These are phyloP conservation scores for Ophiosphaerella narmari DNA, from an alignment of 2,329 filamentous ascomycete species.

Conservation along the genomic window DNA sequence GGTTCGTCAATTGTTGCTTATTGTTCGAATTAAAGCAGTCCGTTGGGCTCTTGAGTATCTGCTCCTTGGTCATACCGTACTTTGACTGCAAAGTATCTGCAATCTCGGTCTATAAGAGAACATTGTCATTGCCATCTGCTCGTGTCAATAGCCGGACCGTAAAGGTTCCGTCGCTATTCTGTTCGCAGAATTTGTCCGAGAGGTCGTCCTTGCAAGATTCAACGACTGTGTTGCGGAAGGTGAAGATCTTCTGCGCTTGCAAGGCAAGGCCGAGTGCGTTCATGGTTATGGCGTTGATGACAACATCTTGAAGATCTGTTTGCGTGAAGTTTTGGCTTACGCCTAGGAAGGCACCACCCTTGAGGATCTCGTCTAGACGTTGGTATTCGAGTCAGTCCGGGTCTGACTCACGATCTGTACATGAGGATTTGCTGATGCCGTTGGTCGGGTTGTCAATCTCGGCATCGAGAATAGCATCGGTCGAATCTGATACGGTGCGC, in stretches of 20 bases:
- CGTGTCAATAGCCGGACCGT: neutral
- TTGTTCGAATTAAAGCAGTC: constrained; percentile 10
- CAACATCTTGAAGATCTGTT: constrained; percentile 1
- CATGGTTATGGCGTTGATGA: constrained; percentile 5
- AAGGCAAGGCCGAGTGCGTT: constrained; percentile 6
- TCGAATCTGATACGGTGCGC: neutral
- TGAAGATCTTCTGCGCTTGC: constrained; percentile 5
- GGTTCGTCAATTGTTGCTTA: constrained; percentile 8
- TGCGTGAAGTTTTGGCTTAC: constrained; percentile 12
- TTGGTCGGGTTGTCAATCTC: neutral
- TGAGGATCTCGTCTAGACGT: neutral
- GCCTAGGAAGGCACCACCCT: constrained; percentile 7
- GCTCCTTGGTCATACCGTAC: constrained; percentile 5
- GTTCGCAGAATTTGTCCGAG: neutral
- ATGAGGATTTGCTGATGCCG: neutral
- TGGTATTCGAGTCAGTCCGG: no score
- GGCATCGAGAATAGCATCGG: neutral
- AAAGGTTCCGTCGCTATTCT: neutral
- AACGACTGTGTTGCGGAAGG: neutral
- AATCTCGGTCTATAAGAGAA: neutral
- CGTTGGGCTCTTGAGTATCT: constrained; percentile 3
- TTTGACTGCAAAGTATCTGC: constrained; percentile 1
- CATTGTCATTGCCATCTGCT: neutral
- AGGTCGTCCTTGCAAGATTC: neutral
- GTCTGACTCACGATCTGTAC: no score